Conservation (phyloP, 805 yeast species). For the Yamadazyma endophytica region DNA sequence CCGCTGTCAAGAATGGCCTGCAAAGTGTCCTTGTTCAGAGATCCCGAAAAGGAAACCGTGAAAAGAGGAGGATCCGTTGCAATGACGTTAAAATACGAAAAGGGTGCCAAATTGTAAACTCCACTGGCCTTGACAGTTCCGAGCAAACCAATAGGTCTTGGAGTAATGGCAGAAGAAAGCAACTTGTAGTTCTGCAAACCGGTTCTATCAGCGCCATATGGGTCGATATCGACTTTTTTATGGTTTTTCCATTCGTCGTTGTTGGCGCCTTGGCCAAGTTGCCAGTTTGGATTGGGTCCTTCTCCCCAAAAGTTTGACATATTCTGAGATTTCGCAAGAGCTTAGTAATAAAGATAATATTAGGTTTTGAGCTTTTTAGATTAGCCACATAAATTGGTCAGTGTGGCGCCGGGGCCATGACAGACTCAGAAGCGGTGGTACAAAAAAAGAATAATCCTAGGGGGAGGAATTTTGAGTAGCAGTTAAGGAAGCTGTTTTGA, state of each 20-base stretch:
- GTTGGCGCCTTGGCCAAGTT: conserved; percentile 39
- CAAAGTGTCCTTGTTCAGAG: conserved; percentile 46
- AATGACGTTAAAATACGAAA: conserved; percentile 48
- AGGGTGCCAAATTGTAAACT: conserved; percentile 52
- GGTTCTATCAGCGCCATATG: conserved; percentile 36
- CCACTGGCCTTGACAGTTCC: conserved; percentile 46
- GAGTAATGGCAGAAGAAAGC: conserved; percentile 49
- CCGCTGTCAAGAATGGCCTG: conserved; percentile 45
- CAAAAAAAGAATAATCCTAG: too few relatives aligned
- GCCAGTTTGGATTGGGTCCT: conserved; percentile 34
- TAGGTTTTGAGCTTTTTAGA: too few relatives aligned
- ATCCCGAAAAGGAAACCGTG: conserved; percentile 44
- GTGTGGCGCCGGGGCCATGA: too few relatives aligned
- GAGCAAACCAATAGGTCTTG: conserved; percentile 60
- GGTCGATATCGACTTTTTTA: conserved; percentile 46
- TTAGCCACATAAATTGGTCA: too few relatives aligned
- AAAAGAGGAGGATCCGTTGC: conserved; percentile 58
- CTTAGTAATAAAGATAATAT: too few relatives aligned
- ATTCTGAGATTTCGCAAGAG: too few relatives aligned
- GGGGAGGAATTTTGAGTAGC: too few relatives aligned
- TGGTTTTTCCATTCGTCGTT: conserved; percentile 40
- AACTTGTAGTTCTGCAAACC: conserved; percentile 46
- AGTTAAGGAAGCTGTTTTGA: too few relatives aligned
- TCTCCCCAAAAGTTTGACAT: conserved; percentile 12
- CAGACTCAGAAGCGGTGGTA: too few relatives aligned